Percentiles rank a stretch among this genome's conserved stretches.
Evolutionary conservation across 2,329 filamentous ascomycete genomes (phyloP).

Genomic region (Microdochium bolleyi): DNA sequence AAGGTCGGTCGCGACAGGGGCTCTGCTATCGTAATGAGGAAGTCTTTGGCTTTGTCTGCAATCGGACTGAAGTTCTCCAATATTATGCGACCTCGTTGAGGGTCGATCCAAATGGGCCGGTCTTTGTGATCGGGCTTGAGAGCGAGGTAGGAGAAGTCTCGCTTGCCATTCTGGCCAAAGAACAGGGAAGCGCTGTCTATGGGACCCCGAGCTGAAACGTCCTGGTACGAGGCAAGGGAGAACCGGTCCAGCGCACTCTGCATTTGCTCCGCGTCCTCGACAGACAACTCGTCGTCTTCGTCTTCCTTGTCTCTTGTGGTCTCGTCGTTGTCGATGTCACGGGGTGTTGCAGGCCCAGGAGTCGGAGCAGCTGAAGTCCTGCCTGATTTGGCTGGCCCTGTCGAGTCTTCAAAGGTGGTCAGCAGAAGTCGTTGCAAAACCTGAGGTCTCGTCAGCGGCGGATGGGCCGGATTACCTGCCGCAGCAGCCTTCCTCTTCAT

Average conservation of each 20-base stretch:
- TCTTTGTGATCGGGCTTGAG: slow-evolving; percentile 86
- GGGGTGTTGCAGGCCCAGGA: slow-evolving; percentile 51
- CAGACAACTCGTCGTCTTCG: slow-evolving; percentile 36
- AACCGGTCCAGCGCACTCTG: slow-evolving; percentile 54
- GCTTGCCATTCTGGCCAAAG: slow-evolving; percentile 34
- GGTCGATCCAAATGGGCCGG: slow-evolving; percentile 90
- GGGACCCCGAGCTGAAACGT: slow-evolving; percentile 30
- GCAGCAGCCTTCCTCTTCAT: too few relatives aligned
- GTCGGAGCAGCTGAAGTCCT: slow-evolving; percentile 52
- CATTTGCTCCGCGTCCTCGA: slow-evolving; percentile 45
- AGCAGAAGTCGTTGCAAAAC: too few relatives aligned
- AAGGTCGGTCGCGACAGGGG: slow-evolving; percentile 83
- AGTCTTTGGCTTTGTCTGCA: slow-evolving; percentile 82
- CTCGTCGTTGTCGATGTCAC: slow-evolving; percentile 47
- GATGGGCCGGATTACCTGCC: too few relatives aligned
- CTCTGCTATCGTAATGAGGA: slow-evolving; percentile 92
- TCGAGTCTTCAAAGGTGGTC: slow-evolving; percentile 31
- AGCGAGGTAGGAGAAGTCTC: slow-evolving; percentile 72
- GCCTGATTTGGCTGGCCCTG: slow-evolving; percentile 44
- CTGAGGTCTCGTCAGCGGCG: too few relatives aligned
- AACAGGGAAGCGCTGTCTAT: slow-evolving; percentile 32
- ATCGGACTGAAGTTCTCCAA: slow-evolving; percentile 90
- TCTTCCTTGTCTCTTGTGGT: too few relatives aligned
- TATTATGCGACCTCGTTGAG: slow-evolving; percentile 76
- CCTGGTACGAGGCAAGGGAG: slow-evolving; percentile 43